Percentiles rank a stretch among this genome's conserved stretches.
Evolutionary conservation across 192 early-diverging fungal genomes (phyloP).

Genomic region (Podila epigama): DNA sequence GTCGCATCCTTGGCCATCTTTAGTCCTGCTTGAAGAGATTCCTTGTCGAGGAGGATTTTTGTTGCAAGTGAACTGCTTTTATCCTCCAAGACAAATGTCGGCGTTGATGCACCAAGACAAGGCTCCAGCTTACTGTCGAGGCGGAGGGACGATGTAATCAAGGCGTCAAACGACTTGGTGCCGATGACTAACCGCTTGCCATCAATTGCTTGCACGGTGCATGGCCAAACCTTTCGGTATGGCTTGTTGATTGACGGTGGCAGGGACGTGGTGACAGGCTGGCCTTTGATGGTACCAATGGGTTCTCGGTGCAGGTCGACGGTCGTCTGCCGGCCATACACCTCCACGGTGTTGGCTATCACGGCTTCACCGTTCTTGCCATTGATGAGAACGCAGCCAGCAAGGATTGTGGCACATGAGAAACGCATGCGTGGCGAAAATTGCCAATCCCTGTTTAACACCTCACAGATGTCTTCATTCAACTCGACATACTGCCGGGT

Average conservation of each 20-base stretch:
- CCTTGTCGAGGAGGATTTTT: slow-evolving; percentile 14
- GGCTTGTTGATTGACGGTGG: slow-evolving; percentile 2
- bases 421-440: slow-evolving; percentile 19
- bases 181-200: slow-evolving; percentile 28
- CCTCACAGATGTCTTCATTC: slow-evolving; percentile 6
- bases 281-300: too few species aligned
- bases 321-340: slow-evolving; percentile 17
- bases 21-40: slow-evolving; percentile 4
- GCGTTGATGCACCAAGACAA: slow-evolving; percentile 23
- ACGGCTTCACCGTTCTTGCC: slow-evolving; percentile 12
- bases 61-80: slow-evolving; percentile 11
- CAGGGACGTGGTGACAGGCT: slow-evolving; percentile 7
- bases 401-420: slow-evolving; percentile 15
- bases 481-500: slow-evolving; percentile 9
- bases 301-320: slow-evolving; percentile 22
- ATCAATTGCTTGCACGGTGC: slow-evolving; percentile 1
- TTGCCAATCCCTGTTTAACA: slow-evolving; percentile 41
- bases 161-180: slow-evolving; percentile 20
- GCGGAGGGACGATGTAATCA: slow-evolving; percentile 24
- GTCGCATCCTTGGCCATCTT: slow-evolving; percentile 10
- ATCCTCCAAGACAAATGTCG: slow-evolving; percentile 1
- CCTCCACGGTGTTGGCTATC: slow-evolving; percentile 23
- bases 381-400: slow-evolving; percentile 27
- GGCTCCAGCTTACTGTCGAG: slow-evolving; percentile 11
- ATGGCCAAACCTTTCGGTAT: slow-evolving; percentile 14